Percentiles rank a stretch among this genome's conserved stretches.
Conservation (phyloP, 768 basidiomycete genomes). For the Glaciozyma antarctica region DNA sequence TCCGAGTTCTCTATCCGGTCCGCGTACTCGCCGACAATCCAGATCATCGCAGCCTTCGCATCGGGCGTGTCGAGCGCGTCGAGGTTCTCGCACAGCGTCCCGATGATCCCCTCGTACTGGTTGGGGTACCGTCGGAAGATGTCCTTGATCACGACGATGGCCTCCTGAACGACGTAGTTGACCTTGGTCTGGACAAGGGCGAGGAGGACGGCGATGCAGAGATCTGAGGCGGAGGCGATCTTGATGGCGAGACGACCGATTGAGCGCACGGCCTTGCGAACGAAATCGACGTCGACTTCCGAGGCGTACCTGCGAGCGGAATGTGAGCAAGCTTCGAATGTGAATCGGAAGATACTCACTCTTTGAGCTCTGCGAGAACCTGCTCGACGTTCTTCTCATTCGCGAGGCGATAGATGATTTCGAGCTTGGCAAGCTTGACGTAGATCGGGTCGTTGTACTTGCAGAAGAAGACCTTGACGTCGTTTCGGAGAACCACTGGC, state of each 20-base stretch:
- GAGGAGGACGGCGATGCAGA: conserved; percentile 77
- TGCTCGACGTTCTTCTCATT: conserved; percentile 88
- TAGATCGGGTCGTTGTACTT: conserved; percentile 99
- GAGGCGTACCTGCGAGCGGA: conserved; percentile 67
- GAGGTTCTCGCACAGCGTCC: conserved; percentile 80
- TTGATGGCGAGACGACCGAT: conserved; percentile 98
- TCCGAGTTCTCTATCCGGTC: conserved; percentile 92
- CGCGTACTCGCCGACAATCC: conserved; percentile 95
- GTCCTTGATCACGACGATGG: conserved; percentile 93
- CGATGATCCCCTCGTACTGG: conserved; percentile 91
- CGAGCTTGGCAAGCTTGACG: conserved; percentile 93
- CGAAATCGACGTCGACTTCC: conserved; percentile 96
- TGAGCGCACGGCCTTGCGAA: conserved; percentile 91
- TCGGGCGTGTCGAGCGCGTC: conserved; percentile 91
- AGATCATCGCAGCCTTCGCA: conserved; percentile 92
- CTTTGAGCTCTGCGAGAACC: conserved; percentile 87
- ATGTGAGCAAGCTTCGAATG: neutral
- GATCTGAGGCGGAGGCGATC: conserved; percentile 76
- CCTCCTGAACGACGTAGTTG: conserved; percentile 92
- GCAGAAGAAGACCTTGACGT: conserved; percentile 99
- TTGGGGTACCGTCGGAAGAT: conserved; percentile 96
- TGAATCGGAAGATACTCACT: conserved; percentile 47
- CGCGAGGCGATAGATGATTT: conserved; percentile 96
- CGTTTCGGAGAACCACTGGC: conserved; percentile 83
- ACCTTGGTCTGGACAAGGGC: conserved; percentile 85